Base-by-base conservation (phyloP, 1,284 basidiomycete genomes). In the Coniophora puteana region DNA sequence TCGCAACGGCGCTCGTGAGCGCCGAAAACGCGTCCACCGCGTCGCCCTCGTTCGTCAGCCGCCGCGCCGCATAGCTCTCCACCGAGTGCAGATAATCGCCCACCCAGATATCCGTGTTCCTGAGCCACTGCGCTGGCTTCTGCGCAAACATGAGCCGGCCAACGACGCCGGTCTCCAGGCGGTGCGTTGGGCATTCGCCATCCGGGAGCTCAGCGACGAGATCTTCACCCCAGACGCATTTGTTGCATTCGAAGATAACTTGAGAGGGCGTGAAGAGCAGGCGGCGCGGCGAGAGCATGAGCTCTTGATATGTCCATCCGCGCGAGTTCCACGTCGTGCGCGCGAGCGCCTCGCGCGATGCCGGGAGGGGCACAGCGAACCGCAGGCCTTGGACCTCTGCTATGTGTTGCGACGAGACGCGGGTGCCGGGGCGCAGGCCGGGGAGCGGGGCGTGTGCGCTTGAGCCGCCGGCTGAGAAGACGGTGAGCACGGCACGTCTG, bases 401-500 rank as follows among this genome's bases (percentile, higher is more conserved):
- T 33, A 33, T 33, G 31, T 33, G 31, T 33, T 33, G 31, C 17
- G 10, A 10, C 11, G 10, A 16, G 8, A 8, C 11, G 10, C 31
- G 31, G 8, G 31, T 33, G 8, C 17, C 17, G 8, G 31, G 17
- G 17, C 31, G 31, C 8, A 33, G 11, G 8, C 31, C 31, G 8
- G 31, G 31, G 16, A 33, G 10, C 16, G 16, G 31, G n/a, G n/a
- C n/a, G n/a, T n/a, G n/a, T 4, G 23, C 41, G 2, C 21, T 40
- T 8, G 23, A 25, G 14, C 38, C 36, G 5, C 42, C 22, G 7
- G 39, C 38, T 23, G 42, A 28, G 24, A 43, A 26, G 10, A 43
- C 22, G 3, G 42, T 43, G 17, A 41, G 33, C 20, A 18, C n/a
- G 10, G 44, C 23, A 10, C 27, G 20, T 13, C 27, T 14, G 21